Evolutionary conservation across 345 rosid genomes (phyloP), one percentile per base, ranked within the genome.

Genomic region (Erucastrum elatum): DNA sequence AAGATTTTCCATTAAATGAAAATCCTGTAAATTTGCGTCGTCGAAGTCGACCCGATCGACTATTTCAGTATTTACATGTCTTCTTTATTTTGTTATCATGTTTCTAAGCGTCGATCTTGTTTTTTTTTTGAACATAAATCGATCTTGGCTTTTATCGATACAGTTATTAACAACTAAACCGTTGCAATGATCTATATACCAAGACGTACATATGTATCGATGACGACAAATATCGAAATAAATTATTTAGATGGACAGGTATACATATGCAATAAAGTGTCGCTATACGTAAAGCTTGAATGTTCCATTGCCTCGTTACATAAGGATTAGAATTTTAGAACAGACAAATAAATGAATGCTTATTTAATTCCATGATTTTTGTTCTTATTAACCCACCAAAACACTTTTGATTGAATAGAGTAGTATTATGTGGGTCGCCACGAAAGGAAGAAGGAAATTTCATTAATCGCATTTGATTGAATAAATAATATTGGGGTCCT

Each of bases 401-500:
- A 58, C 68, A 70, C 64, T 75, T 79, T 25, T 65, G 33, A 25
- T 70, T 65, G 69, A 70, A 80, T 64, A 65, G 13, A 75, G 53
- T 69, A 55, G 53, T 55, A 13, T 21, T 70, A 8, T 65, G 46
- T 68, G 72, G 76, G 83, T 59, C 73, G 69, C 64, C 64, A 46
- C 80, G 80, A 80, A 80, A 65, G 64, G 68, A 46, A 68, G 77
- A 71, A 75, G 80, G 83, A 80, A 75, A 65, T 66, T 80, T 80
- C 83, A 75, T 70, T 31, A 25, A 64, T 75, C 21, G n/a, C 59
- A 63, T 8, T 55, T 11, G 26, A 51, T n/a, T 3, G 17, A 16
- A 6, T 26, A 11, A 59, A 9, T 11, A 46, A 46, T 59, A 59
- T 25, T 25, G 64, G n/a, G 30, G 2, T 59, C 6, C 33, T 59